A percentile compares a stretch with the other conserved stretches of the same genome.
These are phyloP conservation scores for Citrus sinensis DNA, from an alignment of 345 rosid species.

Conservation along the genomic window DNA sequence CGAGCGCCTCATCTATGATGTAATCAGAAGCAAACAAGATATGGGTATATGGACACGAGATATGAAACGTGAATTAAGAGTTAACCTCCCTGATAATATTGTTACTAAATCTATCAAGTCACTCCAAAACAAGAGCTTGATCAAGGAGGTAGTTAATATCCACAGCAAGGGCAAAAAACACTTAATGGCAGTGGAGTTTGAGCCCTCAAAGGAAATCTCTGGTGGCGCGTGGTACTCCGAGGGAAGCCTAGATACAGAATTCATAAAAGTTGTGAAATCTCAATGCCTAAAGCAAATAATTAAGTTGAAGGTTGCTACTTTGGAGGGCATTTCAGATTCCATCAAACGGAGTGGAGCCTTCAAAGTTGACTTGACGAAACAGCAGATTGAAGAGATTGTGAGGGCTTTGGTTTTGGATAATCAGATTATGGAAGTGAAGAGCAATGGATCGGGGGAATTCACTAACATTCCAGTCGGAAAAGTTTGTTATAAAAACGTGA, in stretches of 20 bases:
- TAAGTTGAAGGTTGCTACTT: constrained; percentile 37
- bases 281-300: constrained; percentile 35
- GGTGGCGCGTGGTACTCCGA: constrained; percentile 80
- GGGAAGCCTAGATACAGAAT: constrained; percentile 50
- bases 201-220: constrained; percentile 60
- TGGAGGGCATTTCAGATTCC: constrained; percentile 39
- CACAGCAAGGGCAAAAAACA: constrained; percentile 56
- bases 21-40: constrained; percentile 53
- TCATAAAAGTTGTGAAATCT: constrained; percentile 39
- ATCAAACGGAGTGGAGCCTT: constrained; percentile 35
- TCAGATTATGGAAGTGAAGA: constrained; percentile 53
- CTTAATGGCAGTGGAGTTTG: constrained; percentile 55
- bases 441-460: constrained; percentile 58
- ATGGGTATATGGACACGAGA: constrained; percentile 53
- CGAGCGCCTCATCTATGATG: constrained; percentile 38
- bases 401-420: constrained; percentile 68
- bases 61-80: constrained; percentile 36
- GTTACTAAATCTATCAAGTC: constrained; percentile 38
- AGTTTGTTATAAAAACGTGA: constrained; percentile 43
- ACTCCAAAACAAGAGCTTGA: constrained; percentile 42
- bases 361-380: constrained; percentile 25
- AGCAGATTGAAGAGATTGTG: constrained; percentile 58
- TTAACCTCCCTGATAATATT: constrained; percentile 27
- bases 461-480: constrained; percentile 40
- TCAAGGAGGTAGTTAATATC: constrained; percentile 65